phyloP scores from a whole-genome alignment of 768 basidiomycete species.

The Cyclocybe aegerita region DNA sequence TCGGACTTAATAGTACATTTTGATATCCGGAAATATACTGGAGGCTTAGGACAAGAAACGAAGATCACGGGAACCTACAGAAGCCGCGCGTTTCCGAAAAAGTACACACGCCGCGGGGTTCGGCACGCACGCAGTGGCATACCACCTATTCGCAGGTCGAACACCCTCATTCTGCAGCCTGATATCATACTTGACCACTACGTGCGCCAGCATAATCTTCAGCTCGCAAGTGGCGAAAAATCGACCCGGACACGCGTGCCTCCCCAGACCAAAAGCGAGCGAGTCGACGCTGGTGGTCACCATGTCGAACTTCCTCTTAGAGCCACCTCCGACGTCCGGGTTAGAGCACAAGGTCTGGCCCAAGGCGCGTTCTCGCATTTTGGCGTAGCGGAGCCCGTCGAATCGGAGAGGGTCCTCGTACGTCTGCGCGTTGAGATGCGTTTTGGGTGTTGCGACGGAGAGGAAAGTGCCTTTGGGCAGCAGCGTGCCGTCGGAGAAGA shows the following conservation, averaged over 20 bases:
- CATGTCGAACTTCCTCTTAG: slow-evolving; percentile 20
- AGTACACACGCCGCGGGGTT: neutral
- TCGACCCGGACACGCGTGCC: slow-evolving; percentile 35
- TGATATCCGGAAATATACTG: too few species aligned
- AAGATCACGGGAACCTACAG: too few species aligned
- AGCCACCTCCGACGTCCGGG: neutral
- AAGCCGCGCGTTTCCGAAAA: neutral
- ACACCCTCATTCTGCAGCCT: slow-evolving; percentile 27
- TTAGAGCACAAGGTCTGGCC: too few species aligned
- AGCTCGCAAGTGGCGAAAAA: slow-evolving; percentile 34
- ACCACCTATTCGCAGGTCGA: slow-evolving; percentile 25
- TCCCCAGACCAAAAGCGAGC: slow-evolving; percentile 33
- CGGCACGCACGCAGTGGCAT: slow-evolving; percentile 1
- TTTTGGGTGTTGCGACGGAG: slow-evolving; percentile 21
- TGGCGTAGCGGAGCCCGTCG: slow-evolving; percentile 40
- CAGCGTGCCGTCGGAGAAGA: slow-evolving; percentile 39
- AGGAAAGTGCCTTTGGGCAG: slow-evolving; percentile 38
- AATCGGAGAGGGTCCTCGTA: slow-evolving; percentile 32
- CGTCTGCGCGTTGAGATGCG: slow-evolving; percentile 25
- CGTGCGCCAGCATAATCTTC: slow-evolving; percentile 38
- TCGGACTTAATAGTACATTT: too few species aligned
- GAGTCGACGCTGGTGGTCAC: slow-evolving; percentile 26
- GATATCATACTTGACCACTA: slow-evolving; percentile 40
- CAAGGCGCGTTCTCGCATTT: slow-evolving; percentile 15
- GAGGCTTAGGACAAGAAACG: too few species aligned